These are phyloP conservation scores for Fusarium haematococcum DNA, from an alignment of 2,329 filamentous ascomycete species.

Conservation along the genomic window DNA sequence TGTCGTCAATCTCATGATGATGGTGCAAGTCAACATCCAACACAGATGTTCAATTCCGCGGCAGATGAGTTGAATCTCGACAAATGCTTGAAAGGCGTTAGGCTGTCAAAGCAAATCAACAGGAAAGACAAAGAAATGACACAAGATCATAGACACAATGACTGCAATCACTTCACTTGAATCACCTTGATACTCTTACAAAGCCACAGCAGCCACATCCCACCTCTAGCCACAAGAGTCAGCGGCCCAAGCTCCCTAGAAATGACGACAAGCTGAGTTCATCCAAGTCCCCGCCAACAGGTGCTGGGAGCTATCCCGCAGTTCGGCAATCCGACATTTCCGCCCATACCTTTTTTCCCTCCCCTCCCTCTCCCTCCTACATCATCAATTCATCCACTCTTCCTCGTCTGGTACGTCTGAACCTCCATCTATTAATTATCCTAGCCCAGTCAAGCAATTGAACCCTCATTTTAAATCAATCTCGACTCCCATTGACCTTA, in stretches of 20 bases:
- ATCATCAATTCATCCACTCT: constrained; percentile 41
- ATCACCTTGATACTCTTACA: neutral
- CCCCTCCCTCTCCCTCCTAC: constrained; percentile 40
- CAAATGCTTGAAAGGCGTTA: neutral
- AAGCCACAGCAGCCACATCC: constrained; percentile 20
- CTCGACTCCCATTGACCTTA: neutral
- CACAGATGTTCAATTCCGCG: neutral
- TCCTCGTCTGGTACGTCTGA: neutral
- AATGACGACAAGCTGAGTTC: constrained; percentile 48
- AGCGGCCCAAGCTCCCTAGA: constrained; percentile 31
- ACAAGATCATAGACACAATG: too few species aligned
- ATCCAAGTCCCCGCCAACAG: constrained; percentile 23
- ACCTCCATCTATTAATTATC: neutral
- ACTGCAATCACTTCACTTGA: too few species aligned
- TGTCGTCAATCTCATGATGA: constrained; percentile 6
- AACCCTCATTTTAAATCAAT: neutral
- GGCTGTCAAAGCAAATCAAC: too few species aligned
- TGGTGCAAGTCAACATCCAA: neutral
- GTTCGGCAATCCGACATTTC: constrained; percentile 46
- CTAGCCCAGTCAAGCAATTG: neutral
- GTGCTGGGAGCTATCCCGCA: constrained; percentile 5
- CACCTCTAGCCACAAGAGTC: constrained; percentile 5
- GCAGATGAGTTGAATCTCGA: neutral
- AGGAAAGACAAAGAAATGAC: too few species aligned
- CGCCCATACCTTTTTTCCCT: constrained; percentile 23